Evolutionary conservation across 805 yeast genomes (phyloP), one percentile per base, ranked within the genome.

Genomic region (Candida montana): DNA sequence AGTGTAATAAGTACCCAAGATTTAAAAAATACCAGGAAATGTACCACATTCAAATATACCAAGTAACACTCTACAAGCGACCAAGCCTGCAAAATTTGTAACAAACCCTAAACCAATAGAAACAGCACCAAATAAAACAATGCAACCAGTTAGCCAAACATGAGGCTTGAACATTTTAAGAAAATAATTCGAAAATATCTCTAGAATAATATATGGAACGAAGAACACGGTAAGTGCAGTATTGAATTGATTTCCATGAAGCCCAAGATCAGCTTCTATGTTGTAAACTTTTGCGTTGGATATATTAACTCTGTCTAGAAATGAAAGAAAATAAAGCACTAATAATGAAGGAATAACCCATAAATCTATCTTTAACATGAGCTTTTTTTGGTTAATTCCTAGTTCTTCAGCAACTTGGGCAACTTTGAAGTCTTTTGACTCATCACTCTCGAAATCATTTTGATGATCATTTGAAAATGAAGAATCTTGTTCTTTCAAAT

Each of bases 261-360:
- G 65, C 16, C 68, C 53, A 27, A 86, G 59, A 44, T 79, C 83
- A 1, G 53, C 61, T 17, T 69, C 69, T 67, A 86, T 67, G 12
- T 88, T 88, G 55, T 83, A 84, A 41, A 81, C 74, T 45, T 78
- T 78, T 7, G 95, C 95, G 61, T 86, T 85, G 23, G 90, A 78
- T 46, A 86, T 83, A 59, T 86, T 86, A 44, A 85, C 90, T 59
- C 95, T 71, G 59, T 86, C 95, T 55, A 86, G 64, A 55, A 85
- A 86, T 1, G 91, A 81, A 47, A 85, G 70, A 59, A 86, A 77
- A 55, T 86, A 86, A 33, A 86, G 67, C 24, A 84, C 54, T 54
- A 88, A 77, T 49, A 86, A 81, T n/a, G 88, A 79, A 5, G 90
- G 88, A 23, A 84, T 79, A 31, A 85, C 79, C 46, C 85, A 75